phyloP scores from a whole-genome alignment of 805 yeast genomes.

The Yamadazyma sp. region DNA sequence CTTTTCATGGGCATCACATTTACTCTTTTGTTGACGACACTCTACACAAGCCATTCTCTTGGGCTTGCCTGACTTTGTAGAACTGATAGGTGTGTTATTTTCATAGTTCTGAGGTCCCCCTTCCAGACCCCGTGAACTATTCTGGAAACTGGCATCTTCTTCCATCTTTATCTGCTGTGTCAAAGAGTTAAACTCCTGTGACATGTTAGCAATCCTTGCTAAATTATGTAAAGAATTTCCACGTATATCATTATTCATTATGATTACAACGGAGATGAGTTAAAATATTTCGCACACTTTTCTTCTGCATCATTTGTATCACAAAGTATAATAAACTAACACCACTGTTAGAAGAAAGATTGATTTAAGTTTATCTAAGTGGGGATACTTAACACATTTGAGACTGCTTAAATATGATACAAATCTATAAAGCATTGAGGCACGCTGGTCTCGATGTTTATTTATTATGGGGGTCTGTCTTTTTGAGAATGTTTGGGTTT shows the following conservation, averaged over 20 bases:
- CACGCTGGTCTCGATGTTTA: constrained; percentile 51
- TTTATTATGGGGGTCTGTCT: constrained; percentile 65
- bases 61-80: constrained; percentile 15
- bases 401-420: too few species aligned
- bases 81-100: not conserved
- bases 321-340: too few species aligned
- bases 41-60: constrained; percentile 89
- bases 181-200: constrained; percentile 35
- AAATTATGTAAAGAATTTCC: constrained; percentile 35
- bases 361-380: too few species aligned
- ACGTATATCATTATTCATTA: constrained; percentile 16
- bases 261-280: too few species aligned
- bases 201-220: constrained; percentile 44
- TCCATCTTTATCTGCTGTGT: constrained; percentile 21
- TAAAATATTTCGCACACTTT: too few species aligned
- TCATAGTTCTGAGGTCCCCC: not conserved
- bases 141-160: constrained; percentile 6
- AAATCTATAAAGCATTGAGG: too few species aligned
- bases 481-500: constrained; percentile 68
- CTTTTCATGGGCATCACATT: constrained; percentile 78
- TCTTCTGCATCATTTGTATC: too few species aligned
- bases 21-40: constrained; percentile 92
- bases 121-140: too few species aligned
- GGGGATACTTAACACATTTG: too few species aligned
- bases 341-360: too few species aligned